Conservation (phyloP, 2,329 filamentous ascomycete species). For the Trichoderma simmonsii region DNA sequence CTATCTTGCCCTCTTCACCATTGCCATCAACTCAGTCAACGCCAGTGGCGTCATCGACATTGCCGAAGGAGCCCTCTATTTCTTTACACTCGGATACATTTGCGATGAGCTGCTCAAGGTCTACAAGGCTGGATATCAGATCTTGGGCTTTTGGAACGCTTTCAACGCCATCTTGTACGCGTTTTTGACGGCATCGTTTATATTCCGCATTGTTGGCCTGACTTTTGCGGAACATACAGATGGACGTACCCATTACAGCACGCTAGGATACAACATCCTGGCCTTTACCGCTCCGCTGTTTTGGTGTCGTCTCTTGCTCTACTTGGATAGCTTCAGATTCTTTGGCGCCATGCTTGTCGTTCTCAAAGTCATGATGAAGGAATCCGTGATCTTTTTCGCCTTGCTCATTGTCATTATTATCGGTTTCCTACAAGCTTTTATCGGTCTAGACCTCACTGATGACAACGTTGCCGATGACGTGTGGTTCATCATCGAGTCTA, state of each 20-base stretch:
- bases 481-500: conserved; percentile 71
- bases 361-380: conserved; percentile 90
- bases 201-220: conserved; percentile 75
- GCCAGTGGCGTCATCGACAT: conserved; percentile 76
- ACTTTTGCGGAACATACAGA: conserved; percentile 50
- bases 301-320: conserved; percentile 88
- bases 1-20: conserved; percentile 82
- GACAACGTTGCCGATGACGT: conserved; percentile 66
- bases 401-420: conserved; percentile 79
- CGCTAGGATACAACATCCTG: conserved; percentile 87
- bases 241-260: conserved; percentile 62
- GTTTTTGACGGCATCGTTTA: conserved; percentile 73
- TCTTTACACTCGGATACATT: conserved; percentile 88
- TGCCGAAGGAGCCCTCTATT: conserved; percentile 79
- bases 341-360: conserved; percentile 98
- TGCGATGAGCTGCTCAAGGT: conserved; percentile 85
- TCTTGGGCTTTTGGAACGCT: conserved; percentile 94
- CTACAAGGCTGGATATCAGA: conserved; percentile 89
- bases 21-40: conserved; percentile 93
- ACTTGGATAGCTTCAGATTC: conserved; percentile 90
- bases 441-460: conserved; percentile 84
- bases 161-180: conserved; percentile 85
- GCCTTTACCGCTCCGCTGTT: conserved; percentile 95
- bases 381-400: conserved; percentile 94
- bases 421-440: conserved; percentile 89